These are phyloP conservation scores for Ophiostoma angusticollis DNA, from an alignment of 2,329 filamentous ascomycete species.

Conservation along the genomic window DNA sequence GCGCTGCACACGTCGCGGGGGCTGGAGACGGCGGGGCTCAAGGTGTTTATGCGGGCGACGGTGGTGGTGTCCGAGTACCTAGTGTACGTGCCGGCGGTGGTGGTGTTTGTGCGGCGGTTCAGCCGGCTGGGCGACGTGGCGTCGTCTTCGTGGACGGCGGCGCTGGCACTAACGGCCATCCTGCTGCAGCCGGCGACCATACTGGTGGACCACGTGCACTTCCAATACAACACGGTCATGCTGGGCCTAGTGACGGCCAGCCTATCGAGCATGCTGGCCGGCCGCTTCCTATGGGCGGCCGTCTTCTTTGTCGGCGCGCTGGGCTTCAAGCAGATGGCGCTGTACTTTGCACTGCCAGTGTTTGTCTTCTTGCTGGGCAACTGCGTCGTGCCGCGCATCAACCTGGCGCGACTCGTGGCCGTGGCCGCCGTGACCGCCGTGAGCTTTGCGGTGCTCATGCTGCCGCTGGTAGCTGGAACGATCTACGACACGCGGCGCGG, in stretches of 20 bases:
- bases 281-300: conserved; percentile 74
- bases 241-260: conserved; percentile 77
- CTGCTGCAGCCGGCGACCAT: conserved; percentile 86
- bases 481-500: conserved; percentile 54
- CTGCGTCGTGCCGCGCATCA: conserved; percentile 64
- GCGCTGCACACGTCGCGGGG: conserved; percentile 71
- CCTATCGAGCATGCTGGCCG: conserved; percentile 78
- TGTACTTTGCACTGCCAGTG: conserved; percentile 89
- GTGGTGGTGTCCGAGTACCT: conserved; percentile 87
- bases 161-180: conserved; percentile 76
- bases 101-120: conserved; percentile 75
- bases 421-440: conserved; percentile 62
- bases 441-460: conserved; percentile 62
- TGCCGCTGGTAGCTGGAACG: conserved; percentile 62
- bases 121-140: conserved; percentile 64
- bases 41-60: conserved; percentile 91
- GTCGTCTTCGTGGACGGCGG: conserved; percentile 68
- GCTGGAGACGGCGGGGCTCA: conserved; percentile 63
- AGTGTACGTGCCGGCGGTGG: conserved; percentile 70
- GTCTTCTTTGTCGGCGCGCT: conserved; percentile 87
- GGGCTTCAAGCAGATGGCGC: conserved; percentile 98
- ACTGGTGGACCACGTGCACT: conserved; percentile 87
- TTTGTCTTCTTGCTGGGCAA: conserved; percentile 84
- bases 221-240: conserved; percentile 99
- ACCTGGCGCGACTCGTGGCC: conserved; percentile 53